Evolutionary conservation across 2,329 filamentous ascomycete genomes (phyloP).

Genomic region (Trichocomaceae sp.): DNA sequence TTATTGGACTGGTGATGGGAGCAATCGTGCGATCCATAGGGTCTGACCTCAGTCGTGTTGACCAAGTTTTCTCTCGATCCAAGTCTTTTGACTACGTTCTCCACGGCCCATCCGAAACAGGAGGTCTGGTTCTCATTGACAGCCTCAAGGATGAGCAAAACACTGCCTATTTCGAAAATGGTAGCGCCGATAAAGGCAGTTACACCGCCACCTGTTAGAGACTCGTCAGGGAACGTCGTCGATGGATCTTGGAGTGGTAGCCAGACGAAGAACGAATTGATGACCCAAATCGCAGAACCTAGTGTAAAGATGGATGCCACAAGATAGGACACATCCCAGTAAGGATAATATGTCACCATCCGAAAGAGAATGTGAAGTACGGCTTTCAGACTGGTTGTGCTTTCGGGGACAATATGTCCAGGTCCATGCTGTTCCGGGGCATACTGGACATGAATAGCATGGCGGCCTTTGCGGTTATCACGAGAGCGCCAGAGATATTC

Average conservation of each 20-base stretch:
- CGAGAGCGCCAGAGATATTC: conserved; percentile 39
- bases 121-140: conserved; percentile 59
- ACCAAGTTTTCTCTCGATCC: conserved; percentile 15
- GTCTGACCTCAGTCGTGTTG: conserved; percentile 15
- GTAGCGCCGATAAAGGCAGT: conserved; percentile 62
- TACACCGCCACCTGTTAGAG: conserved; percentile 51
- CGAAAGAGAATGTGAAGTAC: conserved; percentile 35
- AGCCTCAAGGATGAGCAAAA: conserved; percentile 60
- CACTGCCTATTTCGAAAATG: conserved; percentile 58
- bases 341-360: conserved; percentile 47
- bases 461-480: conserved; percentile 45
- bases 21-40: conserved; percentile 23
- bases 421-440: conserved; percentile 16
- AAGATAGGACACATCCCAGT: conserved; percentile 54
- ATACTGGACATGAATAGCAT: conserved; percentile 32
- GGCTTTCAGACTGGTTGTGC: conserved; percentile 27
- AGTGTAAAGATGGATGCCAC: conserved; percentile 50
- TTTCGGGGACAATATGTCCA: conserved; percentile 24
- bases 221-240: conserved; percentile 51
- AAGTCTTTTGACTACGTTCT: conserved; percentile 40
- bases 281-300: conserved; percentile 50
- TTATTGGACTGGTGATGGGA: conserved; percentile 39
- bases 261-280: conserved; percentile 60
- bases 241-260: conserved; percentile 51
- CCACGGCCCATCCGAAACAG: conserved; percentile 64